phyloP scores from a whole-genome alignment of 2,329 filamentous ascomycete genomes.

The Alternaria sp. region DNA sequence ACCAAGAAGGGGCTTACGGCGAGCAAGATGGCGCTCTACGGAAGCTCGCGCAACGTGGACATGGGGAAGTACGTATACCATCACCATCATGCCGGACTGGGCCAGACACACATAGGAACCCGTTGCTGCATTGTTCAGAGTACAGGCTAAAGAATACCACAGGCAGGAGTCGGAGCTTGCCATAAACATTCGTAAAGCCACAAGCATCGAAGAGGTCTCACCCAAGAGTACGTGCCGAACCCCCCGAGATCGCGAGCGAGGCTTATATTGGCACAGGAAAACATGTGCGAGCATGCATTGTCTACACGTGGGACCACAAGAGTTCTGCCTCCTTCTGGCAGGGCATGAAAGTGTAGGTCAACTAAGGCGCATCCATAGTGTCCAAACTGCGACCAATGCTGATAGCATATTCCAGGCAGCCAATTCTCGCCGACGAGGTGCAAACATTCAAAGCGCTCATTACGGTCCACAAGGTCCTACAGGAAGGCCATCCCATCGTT shows the following conservation, averaged over 20 bases:
- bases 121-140: neutral
- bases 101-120: neutral
- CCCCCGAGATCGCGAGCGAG: constrained; percentile 16
- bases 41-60: constrained; percentile 64
- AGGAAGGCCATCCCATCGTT: constrained; percentile 91
- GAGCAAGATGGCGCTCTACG: constrained; percentile 51
- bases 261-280: constrained; percentile 66
- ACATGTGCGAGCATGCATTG: constrained; percentile 97
- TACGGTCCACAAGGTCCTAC: constrained; percentile 95
- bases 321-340: constrained; percentile 95
- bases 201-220: constrained; percentile 72
- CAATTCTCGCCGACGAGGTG: constrained; percentile 97
- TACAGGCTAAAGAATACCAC: constrained; percentile 2
- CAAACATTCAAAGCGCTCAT: constrained; percentile 99
- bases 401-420: constrained; percentile 70
- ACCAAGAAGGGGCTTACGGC: constrained; percentile 28
- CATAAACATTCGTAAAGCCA: constrained; percentile 74
- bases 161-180: constrained; percentile 71
- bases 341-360: constrained; percentile 91
- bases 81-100: neutral
- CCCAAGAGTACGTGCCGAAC: constrained; percentile 66
- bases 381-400: constrained; percentile 15
- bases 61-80: constrained; percentile 65
- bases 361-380: constrained; percentile 1
- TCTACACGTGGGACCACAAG: constrained; percentile 99